Evolutionary conservation across 2,329 filamentous ascomycete genomes (phyloP).

Genomic region (Aspergillus pseudoglaucus): DNA sequence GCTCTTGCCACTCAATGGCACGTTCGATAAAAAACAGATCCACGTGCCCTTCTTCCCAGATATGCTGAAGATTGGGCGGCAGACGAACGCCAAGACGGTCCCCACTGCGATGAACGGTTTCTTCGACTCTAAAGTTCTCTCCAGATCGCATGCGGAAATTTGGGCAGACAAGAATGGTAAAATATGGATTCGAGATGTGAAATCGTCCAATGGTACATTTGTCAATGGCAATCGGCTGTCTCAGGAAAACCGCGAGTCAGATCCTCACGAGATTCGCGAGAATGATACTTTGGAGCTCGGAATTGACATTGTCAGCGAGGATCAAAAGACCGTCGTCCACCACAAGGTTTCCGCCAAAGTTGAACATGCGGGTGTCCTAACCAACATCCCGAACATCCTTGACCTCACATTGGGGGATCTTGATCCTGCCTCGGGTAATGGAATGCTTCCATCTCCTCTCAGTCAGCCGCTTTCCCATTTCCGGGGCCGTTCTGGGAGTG

Average conservation of each 20-base stretch:
- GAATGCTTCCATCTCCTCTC: constrained; percentile 63
- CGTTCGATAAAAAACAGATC: constrained; percentile 95
- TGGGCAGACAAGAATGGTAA: constrained; percentile 82
- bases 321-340: constrained; percentile 96
- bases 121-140: constrained; percentile 97
- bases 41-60: constrained; percentile 90
- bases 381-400: constrained; percentile 62
- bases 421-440: constrained; percentile 67
- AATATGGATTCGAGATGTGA: constrained; percentile 93
- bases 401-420: constrained; percentile 91
- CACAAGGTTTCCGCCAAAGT: constrained; percentile 97
- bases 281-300: constrained; percentile 89
- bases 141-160: constrained; percentile 90
- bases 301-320: constrained; percentile 97
- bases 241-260: constrained; percentile 90
- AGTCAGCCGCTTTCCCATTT: constrained; percentile 60
- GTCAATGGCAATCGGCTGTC: constrained; percentile 89
- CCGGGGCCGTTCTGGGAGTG: constrained; percentile 63
- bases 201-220: constrained; percentile 97
- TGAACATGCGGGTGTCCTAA: constrained; percentile 83
- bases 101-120: constrained; percentile 88
- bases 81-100: constrained; percentile 94
- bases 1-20: constrained; percentile 85
- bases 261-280: constrained; percentile 86
- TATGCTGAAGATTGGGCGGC: constrained; percentile 85